Evolutionary conservation across 164 flowering plant genomes (phyloP).

Genomic region (Magnolia officinalis): DNA sequence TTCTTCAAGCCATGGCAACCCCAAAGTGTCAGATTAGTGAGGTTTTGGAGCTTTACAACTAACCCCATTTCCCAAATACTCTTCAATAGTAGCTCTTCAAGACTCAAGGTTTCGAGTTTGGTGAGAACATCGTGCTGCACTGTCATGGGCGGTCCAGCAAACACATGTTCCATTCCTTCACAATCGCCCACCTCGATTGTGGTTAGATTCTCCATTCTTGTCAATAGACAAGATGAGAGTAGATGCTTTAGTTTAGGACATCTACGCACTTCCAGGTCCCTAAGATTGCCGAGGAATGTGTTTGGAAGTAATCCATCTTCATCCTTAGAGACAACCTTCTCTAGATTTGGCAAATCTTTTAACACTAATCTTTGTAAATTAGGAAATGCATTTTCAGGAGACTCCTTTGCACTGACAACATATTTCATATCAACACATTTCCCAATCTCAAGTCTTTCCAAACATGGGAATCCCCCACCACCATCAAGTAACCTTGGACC

Average conservation of each 20-base stretch:
- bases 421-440: neutral
- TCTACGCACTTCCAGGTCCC: neutral
- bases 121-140: neutral
- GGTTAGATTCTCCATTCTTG: neutral
- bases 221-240: neutral
- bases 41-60: neutral
- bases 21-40: neutral
- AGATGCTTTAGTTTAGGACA: neutral
- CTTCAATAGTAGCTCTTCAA: neutral
- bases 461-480: neutral
- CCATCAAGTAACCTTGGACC: neutral
- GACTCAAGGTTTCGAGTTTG: neutral
- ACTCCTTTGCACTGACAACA: neutral
- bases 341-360: neutral
- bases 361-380: neutral
- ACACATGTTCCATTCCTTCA: neutral
- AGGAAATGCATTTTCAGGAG: neutral
- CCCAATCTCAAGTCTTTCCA: neutral
- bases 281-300: neutral
- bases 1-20: neutral
- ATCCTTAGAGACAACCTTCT: neutral
- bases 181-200: neutral
- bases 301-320: neutral
- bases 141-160: neutral
- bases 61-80: neutral